Conservation (phyloP, 805 yeast genomes). For the Lachancea kluyveri region DNA sequence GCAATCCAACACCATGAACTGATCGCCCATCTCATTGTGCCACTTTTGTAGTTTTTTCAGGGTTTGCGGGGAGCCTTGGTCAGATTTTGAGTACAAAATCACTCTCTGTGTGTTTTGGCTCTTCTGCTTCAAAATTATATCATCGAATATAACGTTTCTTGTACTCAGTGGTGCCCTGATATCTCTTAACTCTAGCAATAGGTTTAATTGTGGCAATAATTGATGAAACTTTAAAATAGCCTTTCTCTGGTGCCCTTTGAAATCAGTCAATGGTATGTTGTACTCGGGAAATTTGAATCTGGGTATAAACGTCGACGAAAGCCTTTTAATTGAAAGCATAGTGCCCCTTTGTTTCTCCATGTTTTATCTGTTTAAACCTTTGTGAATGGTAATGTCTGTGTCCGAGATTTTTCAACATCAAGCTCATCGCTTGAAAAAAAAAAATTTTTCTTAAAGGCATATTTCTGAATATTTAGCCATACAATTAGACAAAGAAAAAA, state of each 20-base stretch:
- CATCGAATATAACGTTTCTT: slow-evolving; percentile 71
- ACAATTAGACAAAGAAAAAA: not conserved
- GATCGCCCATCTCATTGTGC: slow-evolving; percentile 38
- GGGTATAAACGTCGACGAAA: slow-evolving; percentile 46
- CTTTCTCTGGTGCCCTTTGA: slow-evolving; percentile 85
- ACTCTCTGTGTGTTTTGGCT: slow-evolving; percentile 27
- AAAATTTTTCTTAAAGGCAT: slow-evolving; percentile 4
- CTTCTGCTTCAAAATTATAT: slow-evolving; percentile 45
- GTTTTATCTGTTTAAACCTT: slow-evolving; percentile 1
- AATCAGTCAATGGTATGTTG: slow-evolving; percentile 64
- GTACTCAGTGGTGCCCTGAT: slow-evolving; percentile 85
- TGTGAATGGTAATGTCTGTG: not conserved
- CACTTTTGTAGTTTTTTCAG: slow-evolving; percentile 35
- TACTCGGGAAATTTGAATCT: slow-evolving; percentile 68
- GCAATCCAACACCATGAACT: slow-evolving; percentile 53
- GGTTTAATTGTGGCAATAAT: slow-evolving; percentile 72
- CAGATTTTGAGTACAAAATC: slow-evolving; percentile 73
- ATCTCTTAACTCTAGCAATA: slow-evolving; percentile 81
- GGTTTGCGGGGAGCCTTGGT: slow-evolving; percentile 27
- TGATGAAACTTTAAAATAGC: slow-evolving; percentile 64
- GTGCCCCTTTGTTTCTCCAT: slow-evolving; percentile 4
- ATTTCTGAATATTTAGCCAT: not conserved
- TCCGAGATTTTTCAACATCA: not conserved
- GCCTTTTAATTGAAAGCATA: too few relatives aligned
- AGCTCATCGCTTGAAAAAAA: slow-evolving; percentile 3